Percentiles rank a stretch among this genome's conserved stretches.
Evolutionary conservation across 768 basidiomycete species (phyloP).

Genomic region (Amanita muscaria): DNA sequence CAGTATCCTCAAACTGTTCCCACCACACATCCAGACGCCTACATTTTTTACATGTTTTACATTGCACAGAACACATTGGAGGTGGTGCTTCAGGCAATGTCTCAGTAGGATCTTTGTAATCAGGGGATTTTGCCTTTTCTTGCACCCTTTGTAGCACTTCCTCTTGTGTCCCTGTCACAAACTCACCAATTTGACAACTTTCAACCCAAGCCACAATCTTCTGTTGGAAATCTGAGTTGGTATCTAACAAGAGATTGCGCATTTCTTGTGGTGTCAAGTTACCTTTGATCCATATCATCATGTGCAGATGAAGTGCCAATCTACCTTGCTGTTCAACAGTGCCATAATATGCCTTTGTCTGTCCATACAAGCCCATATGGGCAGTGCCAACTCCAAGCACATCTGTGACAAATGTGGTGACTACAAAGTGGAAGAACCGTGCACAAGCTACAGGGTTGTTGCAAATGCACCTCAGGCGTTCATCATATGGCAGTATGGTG

Average conservation of each 20-base stretch:
- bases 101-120: too few relatives aligned
- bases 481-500: neutral
- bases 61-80: too few relatives aligned
- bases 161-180: slow-evolving; percentile 17
- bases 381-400: slow-evolving; percentile 8
- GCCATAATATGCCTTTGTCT: slow-evolving; percentile 18
- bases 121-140: too few relatives aligned
- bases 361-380: slow-evolving; percentile 15
- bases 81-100: too few relatives aligned
- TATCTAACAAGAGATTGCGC: slow-evolving; percentile 16
- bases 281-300: slow-evolving; percentile 22
- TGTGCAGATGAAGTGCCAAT: slow-evolving; percentile 22
- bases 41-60: too few relatives aligned
- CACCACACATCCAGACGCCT: slow-evolving; percentile 21
- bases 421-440: slow-evolving; percentile 19
- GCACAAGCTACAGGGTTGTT: too few relatives aligned
- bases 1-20: slow-evolving; percentile 10
- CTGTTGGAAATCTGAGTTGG: slow-evolving; percentile 14
- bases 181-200: too few relatives aligned
- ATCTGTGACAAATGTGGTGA: slow-evolving; percentile 2
- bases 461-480: neutral
- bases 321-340: slow-evolving; percentile 26
- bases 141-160: slow-evolving; percentile 14
- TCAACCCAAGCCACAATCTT: slow-evolving; percentile 19
- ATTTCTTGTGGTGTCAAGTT: slow-evolving; percentile 24